Conservation (phyloP, 2,329 filamentous ascomycete genomes). For the Geosmithia flava region DNA sequence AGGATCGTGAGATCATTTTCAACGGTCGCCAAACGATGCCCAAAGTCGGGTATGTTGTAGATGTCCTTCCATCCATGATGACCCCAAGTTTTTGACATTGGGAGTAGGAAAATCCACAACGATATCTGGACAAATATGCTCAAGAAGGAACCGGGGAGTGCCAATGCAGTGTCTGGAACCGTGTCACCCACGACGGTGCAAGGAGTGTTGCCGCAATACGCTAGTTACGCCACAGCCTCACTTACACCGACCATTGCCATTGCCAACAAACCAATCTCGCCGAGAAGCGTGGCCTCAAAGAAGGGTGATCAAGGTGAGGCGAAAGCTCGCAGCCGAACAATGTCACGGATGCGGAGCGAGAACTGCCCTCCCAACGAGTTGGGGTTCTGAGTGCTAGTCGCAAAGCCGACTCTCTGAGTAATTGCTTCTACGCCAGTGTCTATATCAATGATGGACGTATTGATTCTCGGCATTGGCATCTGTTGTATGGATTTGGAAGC, state of each 20-base stretch:
- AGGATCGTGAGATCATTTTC: conserved; percentile 22
- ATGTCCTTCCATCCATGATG: conserved; percentile 2
- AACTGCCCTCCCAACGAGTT: conserved; percentile 25
- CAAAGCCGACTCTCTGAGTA: neutral
- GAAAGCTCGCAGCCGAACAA: conserved; percentile 5
- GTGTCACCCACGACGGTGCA: conserved; percentile 41
- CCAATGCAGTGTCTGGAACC: conserved; percentile 29
- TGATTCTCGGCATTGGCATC: neutral
- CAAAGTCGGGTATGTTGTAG: conserved; percentile 16
- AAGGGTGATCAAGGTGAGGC: conserved; percentile 9
- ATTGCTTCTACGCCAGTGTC: neutral
- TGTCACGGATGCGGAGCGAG: conserved; percentile 26
- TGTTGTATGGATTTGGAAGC: neutral
- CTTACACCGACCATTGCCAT: conserved; percentile 31
- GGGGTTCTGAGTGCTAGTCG: neutral
- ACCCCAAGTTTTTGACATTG: neutral
- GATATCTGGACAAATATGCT: conserved; percentile 37
- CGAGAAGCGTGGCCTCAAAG: conserved; percentile 15
- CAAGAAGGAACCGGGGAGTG: conserved; percentile 38
- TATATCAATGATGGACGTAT: neutral
- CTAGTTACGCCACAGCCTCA: conserved; percentile 38
- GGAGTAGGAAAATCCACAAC: conserved; percentile 25
- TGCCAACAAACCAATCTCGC: conserved; percentile 21
- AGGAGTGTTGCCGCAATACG: conserved; percentile 40
- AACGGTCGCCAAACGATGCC: conserved; percentile 18